Evolutionary conservation across 306 rosid species (phyloP).

Genomic region (Trifolium fragiferum): DNA sequence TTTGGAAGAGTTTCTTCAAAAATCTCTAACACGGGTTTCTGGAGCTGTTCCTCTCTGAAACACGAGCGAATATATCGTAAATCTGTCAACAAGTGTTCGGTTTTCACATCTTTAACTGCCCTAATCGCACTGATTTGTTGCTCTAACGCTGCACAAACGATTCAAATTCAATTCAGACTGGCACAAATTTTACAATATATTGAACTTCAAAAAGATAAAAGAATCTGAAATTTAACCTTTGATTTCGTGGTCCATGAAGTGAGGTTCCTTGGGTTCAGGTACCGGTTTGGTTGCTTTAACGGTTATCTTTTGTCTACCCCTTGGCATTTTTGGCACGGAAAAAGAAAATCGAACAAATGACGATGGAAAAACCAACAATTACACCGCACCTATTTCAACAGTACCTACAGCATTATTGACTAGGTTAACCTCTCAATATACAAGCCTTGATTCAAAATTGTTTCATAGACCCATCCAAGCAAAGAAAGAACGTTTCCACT

Average conservation of each 20-base stretch:
- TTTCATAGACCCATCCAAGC: too few species aligned
- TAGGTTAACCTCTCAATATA: background rate
- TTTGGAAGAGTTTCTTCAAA: conserved; percentile 63
- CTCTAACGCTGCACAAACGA: conserved; percentile 49
- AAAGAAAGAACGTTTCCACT: too few species aligned
- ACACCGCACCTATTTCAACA: background rate
- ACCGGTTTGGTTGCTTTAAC: conserved; percentile 40
- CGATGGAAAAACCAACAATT: background rate
- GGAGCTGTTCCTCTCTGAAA: conserved; percentile 64
- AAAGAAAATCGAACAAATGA: background rate
- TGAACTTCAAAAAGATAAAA: background rate
- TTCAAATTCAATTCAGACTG: background rate
- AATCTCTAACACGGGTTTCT: conserved; percentile 54
- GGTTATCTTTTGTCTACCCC: conserved; percentile 53
- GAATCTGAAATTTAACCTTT: conserved; percentile 47
- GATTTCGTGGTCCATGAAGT: conserved; percentile 50
- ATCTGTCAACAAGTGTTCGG: conserved; percentile 66
- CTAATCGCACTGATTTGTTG: conserved; percentile 69
- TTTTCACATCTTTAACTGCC: conserved; percentile 80
- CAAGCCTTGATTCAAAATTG: background rate
- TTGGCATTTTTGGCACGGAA: conserved; percentile 50
- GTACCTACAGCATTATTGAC: background rate
- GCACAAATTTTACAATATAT: background rate
- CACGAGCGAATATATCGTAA: conserved; percentile 68
- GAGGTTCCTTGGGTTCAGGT: conserved; percentile 42